Percentiles rank a stretch among this genome's conserved stretches.
These are phyloP conservation scores for Alisma plantagoaquatica DNA, from an alignment of 106 monocot genomes.

Conservation along the genomic window DNA sequence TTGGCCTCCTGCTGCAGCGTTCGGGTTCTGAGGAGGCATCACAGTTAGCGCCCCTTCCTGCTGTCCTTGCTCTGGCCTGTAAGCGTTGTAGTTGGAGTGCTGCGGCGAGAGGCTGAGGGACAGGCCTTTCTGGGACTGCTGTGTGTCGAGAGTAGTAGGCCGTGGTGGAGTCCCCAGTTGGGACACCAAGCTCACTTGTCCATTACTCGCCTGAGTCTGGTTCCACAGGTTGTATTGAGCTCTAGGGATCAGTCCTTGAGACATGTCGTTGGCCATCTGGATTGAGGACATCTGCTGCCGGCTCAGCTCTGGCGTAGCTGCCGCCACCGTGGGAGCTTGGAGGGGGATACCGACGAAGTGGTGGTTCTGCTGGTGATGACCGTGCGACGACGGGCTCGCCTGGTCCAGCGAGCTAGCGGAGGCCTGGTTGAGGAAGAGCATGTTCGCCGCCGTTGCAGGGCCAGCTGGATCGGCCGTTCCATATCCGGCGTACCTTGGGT, in stretches of 20 bases:
- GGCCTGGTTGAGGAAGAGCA: slow-evolving; percentile 18
- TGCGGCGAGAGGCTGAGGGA: slow-evolving; percentile 32
- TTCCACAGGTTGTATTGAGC: slow-evolving; percentile 18
- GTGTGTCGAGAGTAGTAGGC: neutral
- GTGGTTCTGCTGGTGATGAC: neutral
- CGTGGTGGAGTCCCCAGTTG: slow-evolving; percentile 2
- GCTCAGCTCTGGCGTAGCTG: neutral
- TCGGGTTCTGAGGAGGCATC: slow-evolving; percentile 1
- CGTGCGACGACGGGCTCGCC: neutral
- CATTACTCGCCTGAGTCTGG: neutral
- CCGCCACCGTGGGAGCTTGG: neutral
- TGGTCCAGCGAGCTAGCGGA: slow-evolving; percentile 1
- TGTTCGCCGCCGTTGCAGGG: neutral
- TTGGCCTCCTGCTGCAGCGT: neutral
- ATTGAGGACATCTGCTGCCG: no score
- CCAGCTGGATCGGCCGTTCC: neutral
- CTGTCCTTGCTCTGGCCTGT: neutral
- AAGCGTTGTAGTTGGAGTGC: neutral
- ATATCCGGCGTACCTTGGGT: slow-evolving; percentile 17
- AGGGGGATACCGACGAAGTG: slow-evolving; percentile 16
- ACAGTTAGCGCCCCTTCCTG: neutral
- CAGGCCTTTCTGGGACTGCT: slow-evolving; percentile 12
- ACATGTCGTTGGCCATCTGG: no score
- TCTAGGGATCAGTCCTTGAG: slow-evolving; percentile 9
- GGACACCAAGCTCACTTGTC: neutral